Conservation (phyloP, 192 early-diverging fungal species). For the Mortierella hygrophila region DNA sequence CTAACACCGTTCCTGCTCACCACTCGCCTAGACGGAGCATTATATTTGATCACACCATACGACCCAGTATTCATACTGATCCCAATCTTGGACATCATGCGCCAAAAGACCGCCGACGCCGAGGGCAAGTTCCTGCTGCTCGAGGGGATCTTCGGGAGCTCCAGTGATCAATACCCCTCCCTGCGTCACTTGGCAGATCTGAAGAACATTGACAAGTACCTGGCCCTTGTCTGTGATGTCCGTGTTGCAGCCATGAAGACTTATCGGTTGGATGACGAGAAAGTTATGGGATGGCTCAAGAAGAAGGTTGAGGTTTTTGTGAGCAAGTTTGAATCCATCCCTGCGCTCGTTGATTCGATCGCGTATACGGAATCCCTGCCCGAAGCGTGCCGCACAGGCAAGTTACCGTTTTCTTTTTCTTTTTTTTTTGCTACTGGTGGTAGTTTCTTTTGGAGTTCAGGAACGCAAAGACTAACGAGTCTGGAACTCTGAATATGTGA, state of each 20-base stretch:
- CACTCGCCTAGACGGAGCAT: constrained; percentile 52
- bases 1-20: background rate
- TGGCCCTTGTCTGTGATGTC: constrained; percentile 50
- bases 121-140: constrained; percentile 53
- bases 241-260: constrained; percentile 27
- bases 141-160: constrained; percentile 49
- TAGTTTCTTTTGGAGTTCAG: background rate
- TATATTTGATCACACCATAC: constrained; percentile 58
- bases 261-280: constrained; percentile 56
- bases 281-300: constrained; percentile 56
- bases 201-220: constrained; percentile 15
- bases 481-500: background rate
- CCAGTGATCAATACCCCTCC: constrained; percentile 50
- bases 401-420: background rate
- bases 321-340: constrained; percentile 22
- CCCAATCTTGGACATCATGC: constrained; percentile 57
- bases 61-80: constrained; percentile 61
- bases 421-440: background rate
- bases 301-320: constrained; percentile 39
- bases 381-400: constrained; percentile 24
- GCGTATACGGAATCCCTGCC: constrained; percentile 45
- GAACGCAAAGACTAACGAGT: background rate
- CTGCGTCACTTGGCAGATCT: constrained; percentile 45
- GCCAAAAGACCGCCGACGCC: constrained; percentile 51
- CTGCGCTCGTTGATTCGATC: constrained; percentile 25